Base-by-base conservation (phyloP, 2,329 filamentous ascomycete genomes). In the Didymella keratinophila region DNA sequence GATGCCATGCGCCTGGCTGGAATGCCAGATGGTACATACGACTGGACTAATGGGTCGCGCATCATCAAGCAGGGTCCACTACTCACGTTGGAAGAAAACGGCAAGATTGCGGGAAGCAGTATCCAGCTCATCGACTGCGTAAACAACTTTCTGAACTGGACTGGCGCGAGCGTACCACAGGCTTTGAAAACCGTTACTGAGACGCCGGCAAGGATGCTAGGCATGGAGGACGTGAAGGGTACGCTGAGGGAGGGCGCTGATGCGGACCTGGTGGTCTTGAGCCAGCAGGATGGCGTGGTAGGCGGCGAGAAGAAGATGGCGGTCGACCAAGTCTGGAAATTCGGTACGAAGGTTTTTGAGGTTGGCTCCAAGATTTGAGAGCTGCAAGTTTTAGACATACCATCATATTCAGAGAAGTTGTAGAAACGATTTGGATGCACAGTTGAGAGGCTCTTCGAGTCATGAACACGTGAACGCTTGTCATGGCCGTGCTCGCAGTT, bases 1-100 rank as follows among this genome's bases (percentile, higher is more conserved):
- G 93, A 97, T 76, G 93, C 93, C 5, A 96, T 96, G 92, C 88
- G 91, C 66, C 84, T 96, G 16, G 89, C 91, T 20, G 93, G 93
- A 0, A 82, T 96, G 52, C 89, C 90, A 0, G 93, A 97, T 69
- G 93, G 93, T 3, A 83, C 86, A 2, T 96, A 97, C 73, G 86
- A 89, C 62, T 96, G 92, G 92, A 93, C 88, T 5, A 96, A 97
- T 56, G 84, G 85, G 39, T 84, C 86, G 54, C 78, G 82, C 20
- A 86, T 87, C 63, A 77, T 90, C 59, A 94, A 94, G 79, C 86
- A 84, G 49, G 92, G 93, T 0, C 81, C 87, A 0, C 83, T 89
- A 54, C 78, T 97, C 34, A 87, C 90, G 3, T 81, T 96, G 0
- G 90, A 96, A 72, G 91, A 90, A 14, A 92, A 90, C 42, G 72